Conservation (phyloP, 192 early-diverging fungal species). For the Entomortierella parvispora region DNA sequence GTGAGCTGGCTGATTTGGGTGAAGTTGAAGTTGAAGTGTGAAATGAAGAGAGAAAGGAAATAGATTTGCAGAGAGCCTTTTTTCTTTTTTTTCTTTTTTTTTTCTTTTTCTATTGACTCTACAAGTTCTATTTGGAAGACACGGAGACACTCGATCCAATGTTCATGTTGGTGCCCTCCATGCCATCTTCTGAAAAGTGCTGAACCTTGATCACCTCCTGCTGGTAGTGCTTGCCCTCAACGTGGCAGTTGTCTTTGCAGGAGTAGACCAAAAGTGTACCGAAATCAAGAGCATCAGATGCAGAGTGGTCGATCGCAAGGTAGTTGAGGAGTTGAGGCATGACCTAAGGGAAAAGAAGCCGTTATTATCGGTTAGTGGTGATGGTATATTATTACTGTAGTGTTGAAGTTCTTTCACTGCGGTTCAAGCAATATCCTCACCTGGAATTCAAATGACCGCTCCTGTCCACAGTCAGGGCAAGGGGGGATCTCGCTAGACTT, state of each 20-base stretch:
- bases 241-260: slow-evolving; percentile 84
- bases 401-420: too few species aligned
- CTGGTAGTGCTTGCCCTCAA: slow-evolving; percentile 63
- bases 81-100: too few species aligned
- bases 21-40: too few species aligned
- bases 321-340: slow-evolving; percentile 90
- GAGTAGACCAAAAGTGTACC: slow-evolving; percentile 90
- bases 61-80: too few species aligned
- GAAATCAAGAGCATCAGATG: slow-evolving; percentile 85
- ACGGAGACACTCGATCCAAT: slow-evolving; percentile 26
- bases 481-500: slow-evolving; percentile 59
- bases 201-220: slow-evolving; percentile 80
- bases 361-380: background rate
- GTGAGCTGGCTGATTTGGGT: too few species aligned
- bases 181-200: slow-evolving; percentile 86
- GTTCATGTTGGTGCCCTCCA: slow-evolving; percentile 56
- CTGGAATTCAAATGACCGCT: slow-evolving; percentile 92
- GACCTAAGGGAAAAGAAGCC: slow-evolving; percentile 58
- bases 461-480: slow-evolving; percentile 78
- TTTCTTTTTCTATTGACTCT: too few species aligned
- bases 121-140: slow-evolving; percentile 23
- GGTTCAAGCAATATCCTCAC: slow-evolving; percentile 33
- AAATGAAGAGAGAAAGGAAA: too few species aligned
- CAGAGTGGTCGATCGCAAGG: slow-evolving; percentile 76
- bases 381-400: slow-evolving; percentile 5